Evolutionary conservation across 176 grass and related monocot genomes (phyloP), one percentile per base, ranked within the genome.

Genomic region (Raddia distichophylla): DNA sequence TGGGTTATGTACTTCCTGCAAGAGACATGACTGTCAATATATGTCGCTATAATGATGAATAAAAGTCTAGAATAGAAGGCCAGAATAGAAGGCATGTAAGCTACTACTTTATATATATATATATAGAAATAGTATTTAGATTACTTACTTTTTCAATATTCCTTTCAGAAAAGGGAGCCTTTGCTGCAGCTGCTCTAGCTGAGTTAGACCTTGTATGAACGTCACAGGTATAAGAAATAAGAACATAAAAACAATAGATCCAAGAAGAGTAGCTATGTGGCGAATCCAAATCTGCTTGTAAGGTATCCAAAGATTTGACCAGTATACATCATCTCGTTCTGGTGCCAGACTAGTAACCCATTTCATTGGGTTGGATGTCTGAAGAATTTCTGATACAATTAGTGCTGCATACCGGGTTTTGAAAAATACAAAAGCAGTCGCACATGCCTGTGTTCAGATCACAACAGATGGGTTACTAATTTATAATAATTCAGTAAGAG

Each of bases 261-360:
- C 83, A 37, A 93, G 72, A 85, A 98, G 88, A 35, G 90, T 98
- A 76, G 71, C 82, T 81, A 93, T 91, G 54, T 64, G 84, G 46
- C 92, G 88, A 73, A 98, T 80, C 95, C 92, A 98, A 61, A 98
- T 74, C 69, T 93, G 88, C 68, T 68, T 87, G 78, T 93, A 94
- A 5, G 95, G 92, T 73, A 98, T 72, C 95, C 95, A 98, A 84
- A 98, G 90, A 87, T 94, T 98, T 54, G 95, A 98, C 95, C 95
- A 95, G 42, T 93, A 98, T 51, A 98, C 62, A 51, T 98, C 95
- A 45, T 98, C 82, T 8, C 71, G 95, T 79, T 92, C 90, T 60
- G 95, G 92, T 83, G 95, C 95, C 72, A 88, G 67, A 84, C 82
- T 71, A 60, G 75, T 94, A 59, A 98, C 88, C 92, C 92, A 98